Evolutionary conservation across 192 early-diverging fungal species (phyloP).

Genomic region (Entomortierella beljakovae): DNA sequence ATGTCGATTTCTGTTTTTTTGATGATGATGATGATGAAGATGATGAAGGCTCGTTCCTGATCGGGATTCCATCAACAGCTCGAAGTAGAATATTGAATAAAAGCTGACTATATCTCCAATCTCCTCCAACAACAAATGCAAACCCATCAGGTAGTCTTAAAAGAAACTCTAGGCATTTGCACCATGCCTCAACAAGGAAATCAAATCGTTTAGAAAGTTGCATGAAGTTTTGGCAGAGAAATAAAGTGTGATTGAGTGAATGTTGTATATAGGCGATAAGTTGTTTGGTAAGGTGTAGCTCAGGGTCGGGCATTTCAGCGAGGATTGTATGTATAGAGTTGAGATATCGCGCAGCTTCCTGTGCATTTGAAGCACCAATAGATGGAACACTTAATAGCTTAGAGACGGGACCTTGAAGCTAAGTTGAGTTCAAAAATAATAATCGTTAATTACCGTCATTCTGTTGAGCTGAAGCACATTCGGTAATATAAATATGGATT

Average conservation of each 20-base stretch:
- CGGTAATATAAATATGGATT: not conserved
- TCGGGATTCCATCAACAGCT: slow-evolving; percentile 25
- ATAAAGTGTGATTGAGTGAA: slow-evolving; percentile 23
- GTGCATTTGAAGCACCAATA: slow-evolving; percentile 24
- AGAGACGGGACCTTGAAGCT: slow-evolving; percentile 29
- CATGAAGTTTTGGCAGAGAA: slow-evolving; percentile 25
- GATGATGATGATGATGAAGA: not conserved
- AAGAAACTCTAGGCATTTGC: slow-evolving; percentile 31
- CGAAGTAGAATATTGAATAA: slow-evolving; percentile 27
- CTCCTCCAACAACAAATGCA: slow-evolving; percentile 3
- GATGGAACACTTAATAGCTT: slow-evolving; percentile 12
- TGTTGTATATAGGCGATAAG: slow-evolving; percentile 37
- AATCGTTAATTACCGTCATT: not conserved
- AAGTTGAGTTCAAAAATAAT: not conserved
- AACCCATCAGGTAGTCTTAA: slow-evolving; percentile 34
- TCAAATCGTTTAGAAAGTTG: slow-evolving; percentile 30
- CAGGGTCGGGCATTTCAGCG: slow-evolving; percentile 24
- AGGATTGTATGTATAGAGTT: slow-evolving; percentile 6
- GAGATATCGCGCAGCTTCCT: slow-evolving; percentile 5
- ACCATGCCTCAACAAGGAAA: slow-evolving; percentile 40
- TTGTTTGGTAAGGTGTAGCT: slow-evolving; percentile 21
- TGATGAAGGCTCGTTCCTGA: not conserved
- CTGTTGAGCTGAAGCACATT: too few species aligned
- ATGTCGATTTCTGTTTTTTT: not conserved
- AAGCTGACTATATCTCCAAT: slow-evolving; percentile 15